A percentile compares a stretch with the other conserved stretches of the same genome.
Evolutionary conservation across 352 stramenopile genomes (phyloP).

Genomic region (Aphanomyces cochlioides): DNA sequence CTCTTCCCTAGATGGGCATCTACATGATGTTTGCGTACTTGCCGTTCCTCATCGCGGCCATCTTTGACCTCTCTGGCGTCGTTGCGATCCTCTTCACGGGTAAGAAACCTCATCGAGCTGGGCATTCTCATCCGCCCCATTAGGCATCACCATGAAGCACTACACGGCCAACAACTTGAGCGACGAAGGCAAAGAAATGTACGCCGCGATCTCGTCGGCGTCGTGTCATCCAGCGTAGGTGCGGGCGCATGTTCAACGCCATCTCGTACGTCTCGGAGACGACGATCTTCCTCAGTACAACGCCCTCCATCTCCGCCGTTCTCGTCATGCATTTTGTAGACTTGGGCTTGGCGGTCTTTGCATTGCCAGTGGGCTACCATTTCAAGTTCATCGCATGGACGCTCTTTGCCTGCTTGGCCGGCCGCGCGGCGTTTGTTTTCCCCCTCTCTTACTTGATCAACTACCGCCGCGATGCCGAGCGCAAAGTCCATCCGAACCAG

Average conservation of each 20-base stretch:
- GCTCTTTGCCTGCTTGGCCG: slow-evolving; percentile 51
- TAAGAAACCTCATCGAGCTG: slow-evolving; percentile 49
- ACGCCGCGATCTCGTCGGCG: background rate
- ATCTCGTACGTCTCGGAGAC: slow-evolving; percentile 66
- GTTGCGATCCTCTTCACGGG: slow-evolving; percentile 79
- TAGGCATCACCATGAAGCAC: slow-evolving; percentile 47
- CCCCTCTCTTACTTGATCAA: slow-evolving; percentile 43
- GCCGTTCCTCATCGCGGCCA: slow-evolving; percentile 36
- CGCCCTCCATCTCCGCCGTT: background rate
- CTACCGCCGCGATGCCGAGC: slow-evolving; percentile 20
- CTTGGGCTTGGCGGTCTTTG: slow-evolving; percentile 68
- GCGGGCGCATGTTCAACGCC: slow-evolving; percentile 48
- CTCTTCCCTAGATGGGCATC: slow-evolving; percentile 31
- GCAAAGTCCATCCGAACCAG: slow-evolving; percentile 40
- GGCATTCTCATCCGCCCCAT: slow-evolving; percentile 52
- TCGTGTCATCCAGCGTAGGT: slow-evolving; percentile 23
- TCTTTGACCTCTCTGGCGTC: slow-evolving; percentile 53
- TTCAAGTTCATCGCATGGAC: slow-evolving; percentile 52
- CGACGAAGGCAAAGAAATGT: slow-evolving; percentile 35
- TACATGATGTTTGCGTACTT: slow-evolving; percentile 43
- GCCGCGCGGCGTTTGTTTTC: slow-evolving; percentile 61
- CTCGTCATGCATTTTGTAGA: slow-evolving; percentile 34
- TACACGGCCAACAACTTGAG: slow-evolving; percentile 44
- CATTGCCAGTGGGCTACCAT: slow-evolving; percentile 42
- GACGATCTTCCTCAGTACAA: slow-evolving; percentile 60